Conservation (phyloP, 1,284 basidiomycete genomes). For the Boletus nobilissimus region DNA sequence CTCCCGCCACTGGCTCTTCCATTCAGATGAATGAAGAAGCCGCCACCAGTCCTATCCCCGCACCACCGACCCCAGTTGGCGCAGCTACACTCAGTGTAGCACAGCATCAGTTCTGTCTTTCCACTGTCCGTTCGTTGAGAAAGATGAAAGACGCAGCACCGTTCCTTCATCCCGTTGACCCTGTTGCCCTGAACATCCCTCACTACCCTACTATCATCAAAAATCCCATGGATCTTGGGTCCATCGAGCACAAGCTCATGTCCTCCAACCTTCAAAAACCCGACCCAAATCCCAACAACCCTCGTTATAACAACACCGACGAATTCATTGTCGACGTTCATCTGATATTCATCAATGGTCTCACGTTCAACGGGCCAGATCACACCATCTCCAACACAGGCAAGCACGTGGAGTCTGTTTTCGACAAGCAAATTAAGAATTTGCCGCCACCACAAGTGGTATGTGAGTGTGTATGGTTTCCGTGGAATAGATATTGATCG, state of each 20-base stretch:
- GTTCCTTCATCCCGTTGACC: constrained; percentile 91
- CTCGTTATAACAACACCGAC: constrained; percentile 77
- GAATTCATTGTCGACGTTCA: constrained; percentile 87
- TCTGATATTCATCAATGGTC: constrained; percentile 89
- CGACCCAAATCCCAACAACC: constrained; percentile 73
- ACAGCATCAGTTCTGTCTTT: constrained; percentile 87
- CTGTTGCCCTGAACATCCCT: constrained; percentile 87
- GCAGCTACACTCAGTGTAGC: no score
- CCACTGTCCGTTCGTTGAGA: constrained; percentile 82
- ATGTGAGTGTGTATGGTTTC: constrained; percentile 47
- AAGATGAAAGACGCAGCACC: no score
- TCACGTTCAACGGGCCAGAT: no score
- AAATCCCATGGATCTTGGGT: constrained; percentile 95
- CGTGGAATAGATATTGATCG: constrained; percentile 32
- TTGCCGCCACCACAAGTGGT: constrained; percentile 82
- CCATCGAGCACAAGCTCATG: constrained; percentile 88
- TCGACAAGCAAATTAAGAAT: constrained; percentile 89
- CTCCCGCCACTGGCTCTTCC: constrained; percentile 61
- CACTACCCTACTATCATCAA: no score
- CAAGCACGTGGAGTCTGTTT: constrained; percentile 83
- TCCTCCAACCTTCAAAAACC: constrained; percentile 83
- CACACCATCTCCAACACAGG: constrained; percentile 83
- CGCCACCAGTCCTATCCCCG: constrained; percentile 50
- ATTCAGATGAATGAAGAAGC: constrained; percentile 48
- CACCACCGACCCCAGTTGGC: no score